Evolutionary conservation across 768 basidiomycete species (phyloP), one percentile per base, ranked within the genome.

Genomic region (Phylloporus arenicola): DNA sequence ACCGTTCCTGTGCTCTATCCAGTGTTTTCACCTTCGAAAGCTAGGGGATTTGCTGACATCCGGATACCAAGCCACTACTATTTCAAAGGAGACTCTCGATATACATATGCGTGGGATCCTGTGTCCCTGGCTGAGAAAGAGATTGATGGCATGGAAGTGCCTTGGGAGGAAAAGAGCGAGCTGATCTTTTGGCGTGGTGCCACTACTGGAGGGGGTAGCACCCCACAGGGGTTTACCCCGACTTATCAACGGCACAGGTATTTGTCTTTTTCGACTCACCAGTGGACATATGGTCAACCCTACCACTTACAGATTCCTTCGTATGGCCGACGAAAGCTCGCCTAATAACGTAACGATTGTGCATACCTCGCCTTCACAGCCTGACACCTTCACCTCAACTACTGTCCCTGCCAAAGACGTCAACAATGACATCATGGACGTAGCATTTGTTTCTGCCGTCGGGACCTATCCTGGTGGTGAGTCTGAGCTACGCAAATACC

Each of bases 41-140:
- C 86, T 0, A 73, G 74, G 35, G 92, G 96, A 0, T 97, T 86
- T 64, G 71, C 82, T 55, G 96, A 98, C 63, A 89, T 99, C 57
- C 76, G 88, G 50, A 92, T 98, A 54, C 95, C 96, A 0, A 93
- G 90, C 53, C 93, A 98, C 67, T 98, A 99, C 65, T 98, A 99
- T 67, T 91, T 90, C 60, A 86, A 85, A 11, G 83, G 83, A 48
- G 90, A 86, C 14, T 72, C 77, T 42, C 69, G 82, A 47, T 94
- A 95, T 59, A 92, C 93, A 2, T 97, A 95, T 52, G 93, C 84
- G 0, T 97, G 90, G 87, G 91, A 96, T 62, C 71, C 84, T 0
- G 75, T 85, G 17, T 83, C 86, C 52, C 70, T 83, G 56, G 78
- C 85, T 52, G 71, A 86, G 54, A 83, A 84, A 57, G 83, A 83